These are phyloP conservation scores for Diplodia mutila DNA, from an alignment of 2,329 filamentous ascomycete species.

Conservation along the genomic window DNA sequence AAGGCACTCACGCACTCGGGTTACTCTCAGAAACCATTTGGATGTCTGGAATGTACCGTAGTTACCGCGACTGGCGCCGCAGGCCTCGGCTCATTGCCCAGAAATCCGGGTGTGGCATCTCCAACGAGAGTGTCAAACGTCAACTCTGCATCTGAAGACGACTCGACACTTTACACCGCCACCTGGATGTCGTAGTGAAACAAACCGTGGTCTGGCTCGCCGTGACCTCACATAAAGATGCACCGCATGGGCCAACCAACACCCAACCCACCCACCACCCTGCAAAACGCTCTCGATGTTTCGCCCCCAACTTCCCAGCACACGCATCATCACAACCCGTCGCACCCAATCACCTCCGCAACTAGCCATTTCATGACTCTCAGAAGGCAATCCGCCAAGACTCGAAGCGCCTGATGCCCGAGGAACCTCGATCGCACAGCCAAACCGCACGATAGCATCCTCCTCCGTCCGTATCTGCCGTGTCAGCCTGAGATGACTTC, in stretches of 20 bases:
- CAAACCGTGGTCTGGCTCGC: neutral
- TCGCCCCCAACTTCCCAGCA: neutral
- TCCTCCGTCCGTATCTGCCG: slow-evolving; percentile 30
- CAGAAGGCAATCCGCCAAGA: neutral
- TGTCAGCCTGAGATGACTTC: slow-evolving; percentile 41
- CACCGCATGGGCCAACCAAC: slow-evolving; percentile 3
- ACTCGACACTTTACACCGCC: too few relatives aligned
- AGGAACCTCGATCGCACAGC: neutral
- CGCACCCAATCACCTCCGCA: neutral
- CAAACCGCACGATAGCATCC: neutral
- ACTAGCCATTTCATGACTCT: neutral
- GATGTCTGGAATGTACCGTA: too few relatives aligned
- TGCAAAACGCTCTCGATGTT: neutral
- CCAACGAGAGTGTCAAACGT: too few relatives aligned
- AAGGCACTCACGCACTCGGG: too few relatives aligned
- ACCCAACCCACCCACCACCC: neutral
- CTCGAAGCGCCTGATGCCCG: neutral
- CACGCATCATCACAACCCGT: neutral
- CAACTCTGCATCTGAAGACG: too few relatives aligned
- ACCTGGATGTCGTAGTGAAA: neutral
- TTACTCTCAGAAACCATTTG: too few relatives aligned
- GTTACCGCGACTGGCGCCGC: too few relatives aligned
- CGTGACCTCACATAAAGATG: neutral
- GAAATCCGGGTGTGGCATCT: too few relatives aligned
- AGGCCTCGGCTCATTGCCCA: too few relatives aligned